These are phyloP conservation scores for Macrolepiota dolichaula DNA, from an alignment of 768 basidiomycete genomes.

Conservation along the genomic window DNA sequence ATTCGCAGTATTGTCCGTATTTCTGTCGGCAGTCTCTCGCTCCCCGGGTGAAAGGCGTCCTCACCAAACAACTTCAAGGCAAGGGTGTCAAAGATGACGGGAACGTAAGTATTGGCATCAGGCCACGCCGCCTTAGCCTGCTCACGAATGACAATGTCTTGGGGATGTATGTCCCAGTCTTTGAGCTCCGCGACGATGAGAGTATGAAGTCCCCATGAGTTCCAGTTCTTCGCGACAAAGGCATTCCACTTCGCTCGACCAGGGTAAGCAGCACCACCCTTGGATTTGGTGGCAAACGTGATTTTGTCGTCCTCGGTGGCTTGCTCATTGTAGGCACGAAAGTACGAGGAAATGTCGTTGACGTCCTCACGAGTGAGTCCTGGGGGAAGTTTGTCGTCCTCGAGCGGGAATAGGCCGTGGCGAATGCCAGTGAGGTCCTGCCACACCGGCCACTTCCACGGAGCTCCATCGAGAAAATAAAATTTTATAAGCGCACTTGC, in stretches of 20 bases:
- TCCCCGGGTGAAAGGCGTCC: not conserved
- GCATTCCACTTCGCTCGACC: not conserved
- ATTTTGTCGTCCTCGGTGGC: constrained; percentile 9
- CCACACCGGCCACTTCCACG: constrained; percentile 15
- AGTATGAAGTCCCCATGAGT: not conserved
- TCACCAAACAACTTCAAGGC: not conserved
- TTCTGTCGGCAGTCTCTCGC: not conserved
- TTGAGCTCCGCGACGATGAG: not conserved
- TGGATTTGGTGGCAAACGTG: constrained; percentile 10
- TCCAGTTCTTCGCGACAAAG: not conserved
- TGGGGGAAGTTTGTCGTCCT: not conserved
- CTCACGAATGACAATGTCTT: not conserved
- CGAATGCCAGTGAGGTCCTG: constrained; percentile 14
- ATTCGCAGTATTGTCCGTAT: not conserved
- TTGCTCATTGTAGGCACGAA: constrained; percentile 6
- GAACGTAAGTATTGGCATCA: not conserved
- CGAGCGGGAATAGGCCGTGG: constrained; percentile 13
- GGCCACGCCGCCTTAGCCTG: not conserved
- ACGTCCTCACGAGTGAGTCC: not conserved
- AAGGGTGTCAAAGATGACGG: not conserved
- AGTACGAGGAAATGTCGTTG: constrained; percentile 14
- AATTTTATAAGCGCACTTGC: constrained; percentile 1
- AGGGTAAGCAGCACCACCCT: not conserved
- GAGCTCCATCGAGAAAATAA: not conserved
- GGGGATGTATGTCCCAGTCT: not conserved